Percentiles rank a stretch among this genome's conserved stretches.
phyloP scores from a whole-genome alignment of 2,329 filamentous ascomycete species.

The Kalaharituber pfeilii region DNA sequence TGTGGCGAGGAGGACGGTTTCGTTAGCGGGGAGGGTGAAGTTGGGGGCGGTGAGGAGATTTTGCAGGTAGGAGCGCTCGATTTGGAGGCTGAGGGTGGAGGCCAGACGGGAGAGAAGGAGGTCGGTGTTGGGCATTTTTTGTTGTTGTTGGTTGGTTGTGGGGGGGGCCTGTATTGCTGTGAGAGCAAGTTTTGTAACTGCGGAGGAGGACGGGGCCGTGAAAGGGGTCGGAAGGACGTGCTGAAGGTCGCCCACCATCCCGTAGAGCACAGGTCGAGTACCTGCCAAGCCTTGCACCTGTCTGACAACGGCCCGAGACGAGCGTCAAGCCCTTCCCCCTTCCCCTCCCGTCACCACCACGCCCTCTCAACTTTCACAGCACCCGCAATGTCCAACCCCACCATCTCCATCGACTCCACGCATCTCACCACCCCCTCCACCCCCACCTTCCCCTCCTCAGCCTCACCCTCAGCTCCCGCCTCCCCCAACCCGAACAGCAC shows the following conservation, averaged over 20 bases:
- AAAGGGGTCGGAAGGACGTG: no score
- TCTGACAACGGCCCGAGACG: no score
- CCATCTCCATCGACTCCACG: conserved; percentile 39
- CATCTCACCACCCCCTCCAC: conserved; percentile 31
- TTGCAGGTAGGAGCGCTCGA: background rate
- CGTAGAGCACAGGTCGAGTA: no score
- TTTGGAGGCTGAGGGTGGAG: background rate
- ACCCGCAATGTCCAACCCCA: background rate
- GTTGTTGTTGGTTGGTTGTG: background rate
- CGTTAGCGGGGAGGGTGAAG: conserved; percentile 39
- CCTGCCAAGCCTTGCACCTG: background rate
- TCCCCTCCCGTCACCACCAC: background rate
- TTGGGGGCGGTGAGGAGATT: conserved; percentile 33
- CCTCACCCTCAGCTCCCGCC: conserved; percentile 27
- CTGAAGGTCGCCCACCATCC: no score
- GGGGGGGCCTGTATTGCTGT: background rate
- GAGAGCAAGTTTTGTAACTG: no score
- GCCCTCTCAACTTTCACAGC: background rate
- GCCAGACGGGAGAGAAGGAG: background rate
- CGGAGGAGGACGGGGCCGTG: no score
- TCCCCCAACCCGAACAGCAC: conserved; percentile 16
- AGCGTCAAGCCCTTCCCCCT: background rate
- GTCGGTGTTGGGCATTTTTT: background rate
- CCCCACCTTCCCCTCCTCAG: conserved; percentile 40
- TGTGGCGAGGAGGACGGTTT: conserved; percentile 52